Conservation (phyloP, 1,284 basidiomycete species). For the Leccinum ponderosum region DNA sequence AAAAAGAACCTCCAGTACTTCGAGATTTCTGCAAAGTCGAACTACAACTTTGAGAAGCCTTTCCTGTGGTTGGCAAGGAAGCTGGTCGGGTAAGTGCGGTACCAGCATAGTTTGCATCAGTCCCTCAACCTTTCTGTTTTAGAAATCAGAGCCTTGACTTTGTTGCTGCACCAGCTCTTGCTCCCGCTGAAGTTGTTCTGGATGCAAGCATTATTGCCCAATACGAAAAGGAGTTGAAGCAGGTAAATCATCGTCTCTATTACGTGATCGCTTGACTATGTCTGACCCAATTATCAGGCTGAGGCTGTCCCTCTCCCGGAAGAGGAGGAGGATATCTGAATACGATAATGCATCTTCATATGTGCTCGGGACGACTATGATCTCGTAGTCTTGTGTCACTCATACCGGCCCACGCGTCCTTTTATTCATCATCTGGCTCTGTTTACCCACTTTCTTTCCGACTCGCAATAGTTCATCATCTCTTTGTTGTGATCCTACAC, state of each 20-base stretch:
- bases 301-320: slow-evolving; percentile 76
- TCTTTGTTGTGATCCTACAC: slow-evolving; percentile 28
- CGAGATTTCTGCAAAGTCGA: slow-evolving; percentile 99
- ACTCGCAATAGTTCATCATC: slow-evolving; percentile 26
- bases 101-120: not conserved
- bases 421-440: slow-evolving; percentile 20
- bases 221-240: slow-evolving; percentile 81
- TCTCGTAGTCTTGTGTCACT: slow-evolving; percentile 20
- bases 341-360: slow-evolving; percentile 17
- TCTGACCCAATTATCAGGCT: slow-evolving; percentile 47
- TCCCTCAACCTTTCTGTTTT: not conserved
- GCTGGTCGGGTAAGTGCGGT: slow-evolving; percentile 83
- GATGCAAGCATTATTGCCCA: slow-evolving; percentile 81
- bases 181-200: slow-evolving; percentile 91
- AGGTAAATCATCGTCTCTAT: slow-evolving; percentile 42
- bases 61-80: slow-evolving; percentile 99
- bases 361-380: slow-evolving; percentile 22
- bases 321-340: slow-evolving; percentile 76
- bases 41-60: slow-evolving; percentile 99
- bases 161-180: slow-evolving; percentile 94
- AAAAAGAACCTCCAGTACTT: slow-evolving; percentile 99
- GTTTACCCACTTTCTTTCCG: slow-evolving; percentile 20
- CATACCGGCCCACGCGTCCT: slow-evolving; percentile 14
- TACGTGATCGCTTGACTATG: not conserved
- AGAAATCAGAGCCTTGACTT: slow-evolving; percentile 93